Evolutionary conservation across 208 protist species (phyloP), one percentile per base, ranked within the genome.

Genomic region (Zelonia costaricensis): DNA sequence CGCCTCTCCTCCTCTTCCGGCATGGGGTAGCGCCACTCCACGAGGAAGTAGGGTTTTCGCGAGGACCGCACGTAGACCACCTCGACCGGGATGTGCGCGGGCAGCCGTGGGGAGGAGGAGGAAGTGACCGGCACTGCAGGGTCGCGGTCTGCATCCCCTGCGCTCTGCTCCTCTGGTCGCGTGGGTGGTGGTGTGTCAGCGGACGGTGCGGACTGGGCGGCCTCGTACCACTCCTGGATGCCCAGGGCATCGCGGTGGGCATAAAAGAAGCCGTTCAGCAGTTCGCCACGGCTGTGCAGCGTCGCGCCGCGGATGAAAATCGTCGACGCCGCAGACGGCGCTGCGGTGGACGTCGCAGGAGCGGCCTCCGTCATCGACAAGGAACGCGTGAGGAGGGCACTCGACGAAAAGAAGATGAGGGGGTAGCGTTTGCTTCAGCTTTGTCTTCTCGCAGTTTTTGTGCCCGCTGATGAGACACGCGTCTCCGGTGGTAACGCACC

Each of bases 201-300:
- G n/a, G n/a, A n/a, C n/a, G n/a, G n/a, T n/a, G n/a, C n/a, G n/a
- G n/a, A n/a, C n/a, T n/a, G 36, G 10, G 36, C 10, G 10, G 36
- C 30, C 7, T 56, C 61, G 54, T 78, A 91, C 73, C 66, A 89
- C 5, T 56, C 36, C 28, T 68, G 35, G 10, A 91, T 69, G 3
- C 75, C 74, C 2, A 94, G 61, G 16, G 42, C 59, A 9, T 44
- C 48, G 36, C 80, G 64, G 38, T 88, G 72, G 1, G 59, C 40
- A 60, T 70, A 82, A 16, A 95, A 74, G 66, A 91, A 92, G 22
- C 63, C 71, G 72, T 95, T 88, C 16, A 95, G 65, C 6, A 95
- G 58, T 16, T 91, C 86, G 15, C 86, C 78, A 13, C 86, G 72
- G 30, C 62, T 86, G 62, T 75, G 71, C 7, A 95, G 48, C 13